Percentiles rank a stretch among this genome's conserved stretches.
Evolutionary conservation across 208 protist genomes (phyloP).

Genomic region (Leishmania tarentolae): DNA sequence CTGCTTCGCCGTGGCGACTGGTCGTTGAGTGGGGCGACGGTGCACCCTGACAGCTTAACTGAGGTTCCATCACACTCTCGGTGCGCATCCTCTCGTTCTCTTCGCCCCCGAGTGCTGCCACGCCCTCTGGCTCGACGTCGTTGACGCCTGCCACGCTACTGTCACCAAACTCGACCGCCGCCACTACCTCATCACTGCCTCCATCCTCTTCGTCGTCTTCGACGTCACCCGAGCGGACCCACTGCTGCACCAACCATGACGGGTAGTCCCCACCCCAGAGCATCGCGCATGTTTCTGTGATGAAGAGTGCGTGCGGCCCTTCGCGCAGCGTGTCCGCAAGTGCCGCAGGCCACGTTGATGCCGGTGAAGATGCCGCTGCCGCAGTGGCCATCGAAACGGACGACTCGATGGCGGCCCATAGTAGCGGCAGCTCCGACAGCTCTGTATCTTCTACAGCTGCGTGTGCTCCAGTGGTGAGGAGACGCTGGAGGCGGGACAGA

Average conservation of each 20-base stretch:
- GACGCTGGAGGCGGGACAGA: conserved; percentile 10
- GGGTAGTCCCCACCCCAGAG: conserved; percentile 34
- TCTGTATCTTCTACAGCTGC: not conserved
- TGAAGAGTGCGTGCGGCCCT: conserved; percentile 19
- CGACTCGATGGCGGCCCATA: conserved; percentile 24
- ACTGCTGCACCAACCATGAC: conserved; percentile 26
- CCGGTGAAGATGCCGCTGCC: not conserved
- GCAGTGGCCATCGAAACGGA: not conserved
- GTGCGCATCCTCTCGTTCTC: not conserved
- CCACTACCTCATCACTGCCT: not conserved
- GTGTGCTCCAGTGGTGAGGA: not conserved
- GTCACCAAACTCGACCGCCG: not conserved
- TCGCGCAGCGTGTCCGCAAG: not conserved
- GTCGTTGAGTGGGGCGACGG: not conserved
- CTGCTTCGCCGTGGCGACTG: not conserved
- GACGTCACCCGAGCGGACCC: conserved; percentile 16
- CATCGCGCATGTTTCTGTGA: conserved; percentile 16
- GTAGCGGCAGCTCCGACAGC: conserved; percentile 19
- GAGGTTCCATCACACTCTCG: not conserved
- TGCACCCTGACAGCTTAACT: not conserved
- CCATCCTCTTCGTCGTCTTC: conserved; percentile 18
- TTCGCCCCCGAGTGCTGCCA: not conserved
- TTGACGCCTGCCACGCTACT: not conserved
- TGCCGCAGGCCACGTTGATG: not conserved
- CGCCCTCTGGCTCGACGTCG: not conserved